These are phyloP conservation scores for Chaetomium tenue DNA, from an alignment of 495 filamentous ascomycete genomes.

Conservation along the genomic window DNA sequence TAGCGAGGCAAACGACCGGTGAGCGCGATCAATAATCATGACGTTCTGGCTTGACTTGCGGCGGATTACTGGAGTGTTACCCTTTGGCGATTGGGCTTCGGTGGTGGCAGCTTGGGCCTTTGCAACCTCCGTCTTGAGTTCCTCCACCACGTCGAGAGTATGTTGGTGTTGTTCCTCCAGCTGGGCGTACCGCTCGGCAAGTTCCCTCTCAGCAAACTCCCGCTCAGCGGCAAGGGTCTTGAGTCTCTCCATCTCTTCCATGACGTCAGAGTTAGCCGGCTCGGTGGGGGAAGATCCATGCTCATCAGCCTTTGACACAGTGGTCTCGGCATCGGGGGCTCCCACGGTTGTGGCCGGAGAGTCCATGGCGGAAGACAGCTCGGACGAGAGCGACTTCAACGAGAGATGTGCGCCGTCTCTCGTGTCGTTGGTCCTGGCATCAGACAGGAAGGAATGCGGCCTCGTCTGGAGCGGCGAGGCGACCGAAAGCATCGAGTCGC, in stretches of 20 bases:
- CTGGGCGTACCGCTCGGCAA: conserved; percentile 74
- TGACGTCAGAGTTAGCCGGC: conserved; percentile 35
- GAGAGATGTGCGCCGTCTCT: conserved; percentile 76
- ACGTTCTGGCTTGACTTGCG: conserved; percentile 93
- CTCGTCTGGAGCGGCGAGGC: conserved; percentile 60
- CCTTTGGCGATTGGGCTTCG: conserved; percentile 62
- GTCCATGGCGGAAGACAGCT: conserved; percentile 89
- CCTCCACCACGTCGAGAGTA: conserved; percentile 79
- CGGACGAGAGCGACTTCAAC: conserved; percentile 93
- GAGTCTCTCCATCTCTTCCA: conserved; percentile 68
- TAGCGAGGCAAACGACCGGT: conserved; percentile 85
- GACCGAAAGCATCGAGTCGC: conserved; percentile 55
- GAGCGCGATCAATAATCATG: conserved; percentile 84
- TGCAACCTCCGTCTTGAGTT: conserved; percentile 80
- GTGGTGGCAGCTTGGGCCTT: conserved; percentile 61
- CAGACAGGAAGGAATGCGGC: conserved; percentile 90
- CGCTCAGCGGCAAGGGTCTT: conserved; percentile 71
- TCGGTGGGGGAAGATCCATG: conserved; percentile 32
- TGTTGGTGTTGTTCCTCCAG: conserved; percentile 79
- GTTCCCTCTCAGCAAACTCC: conserved; percentile 65
- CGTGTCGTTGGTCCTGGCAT: conserved; percentile 69
- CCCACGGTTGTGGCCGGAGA: conserved; percentile 65
- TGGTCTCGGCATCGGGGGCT: conserved; percentile 54
- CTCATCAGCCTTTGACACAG: conserved; percentile 38
- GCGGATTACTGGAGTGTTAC: conserved; percentile 70